Percentiles rank a stretch among this genome's conserved stretches.
Evolutionary conservation across 768 basidiomycete genomes (phyloP).

Genomic region (Macrolepiota dolichaula): DNA sequence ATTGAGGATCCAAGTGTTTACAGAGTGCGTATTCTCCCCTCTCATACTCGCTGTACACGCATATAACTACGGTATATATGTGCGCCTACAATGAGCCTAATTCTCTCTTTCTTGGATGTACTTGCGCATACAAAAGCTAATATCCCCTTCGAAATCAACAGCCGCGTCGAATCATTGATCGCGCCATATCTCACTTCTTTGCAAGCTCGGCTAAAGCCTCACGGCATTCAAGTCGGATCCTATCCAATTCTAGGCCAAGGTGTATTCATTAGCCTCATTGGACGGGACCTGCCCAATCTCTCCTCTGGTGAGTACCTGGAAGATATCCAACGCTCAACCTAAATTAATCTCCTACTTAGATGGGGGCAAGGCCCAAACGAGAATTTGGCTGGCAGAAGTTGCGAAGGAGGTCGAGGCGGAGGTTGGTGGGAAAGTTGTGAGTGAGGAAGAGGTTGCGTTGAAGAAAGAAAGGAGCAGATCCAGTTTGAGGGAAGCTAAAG

Average conservation of each 20-base stretch:
- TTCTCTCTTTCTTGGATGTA: not conserved
- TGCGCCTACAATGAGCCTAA: not conserved
- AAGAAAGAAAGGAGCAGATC: conserved; percentile 32
- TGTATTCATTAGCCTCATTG: conserved; percentile 73
- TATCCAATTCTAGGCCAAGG: conserved; percentile 65
- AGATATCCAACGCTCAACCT: no score
- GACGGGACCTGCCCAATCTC: conserved; percentile 17
- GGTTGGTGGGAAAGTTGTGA: conserved; percentile 56
- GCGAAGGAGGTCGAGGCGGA: conserved; percentile 62
- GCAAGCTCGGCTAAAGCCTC: conserved; percentile 65
- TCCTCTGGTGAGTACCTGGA: no score
- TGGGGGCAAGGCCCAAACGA: conserved; percentile 42
- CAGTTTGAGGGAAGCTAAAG: not conserved
- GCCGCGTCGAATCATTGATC: conserved; percentile 75
- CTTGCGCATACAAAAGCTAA: not conserved
- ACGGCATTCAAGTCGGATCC: conserved; percentile 81
- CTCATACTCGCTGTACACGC: not conserved
- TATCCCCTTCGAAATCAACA: conserved; percentile 18
- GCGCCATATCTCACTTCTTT: conserved; percentile 83
- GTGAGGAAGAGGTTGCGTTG: conserved; percentile 60
- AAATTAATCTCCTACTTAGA: not conserved
- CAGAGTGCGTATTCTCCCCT: conserved; percentile 45
- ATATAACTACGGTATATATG: no score
- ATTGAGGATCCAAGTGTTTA: conserved; percentile 79
- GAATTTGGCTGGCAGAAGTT: conserved; percentile 48